A percentile compares a stretch with the other conserved stretches of the same genome.
Evolutionary conservation across 306 rosid species (phyloP).

Genomic region (Pachyrhizus erosus): DNA sequence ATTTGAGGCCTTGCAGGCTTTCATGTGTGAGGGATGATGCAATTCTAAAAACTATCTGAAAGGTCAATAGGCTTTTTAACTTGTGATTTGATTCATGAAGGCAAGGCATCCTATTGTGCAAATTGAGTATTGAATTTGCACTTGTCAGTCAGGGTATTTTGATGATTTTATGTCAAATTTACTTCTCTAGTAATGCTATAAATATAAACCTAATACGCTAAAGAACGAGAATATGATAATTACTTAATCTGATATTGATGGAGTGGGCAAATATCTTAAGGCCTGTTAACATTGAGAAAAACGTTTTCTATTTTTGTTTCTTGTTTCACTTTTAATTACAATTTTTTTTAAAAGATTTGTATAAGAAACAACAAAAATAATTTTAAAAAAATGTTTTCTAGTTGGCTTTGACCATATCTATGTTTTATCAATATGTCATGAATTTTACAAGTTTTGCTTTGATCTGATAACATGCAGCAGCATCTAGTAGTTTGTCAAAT

Average conservation of each 20-base stretch:
- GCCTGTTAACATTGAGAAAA: neutral
- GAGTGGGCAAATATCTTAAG: slow-evolving; percentile 9
- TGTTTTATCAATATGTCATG: neutral
- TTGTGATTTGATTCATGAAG: neutral
- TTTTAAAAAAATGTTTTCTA: neutral
- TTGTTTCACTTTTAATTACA: neutral
- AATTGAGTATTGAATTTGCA: neutral
- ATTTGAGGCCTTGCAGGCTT: slow-evolving; percentile 1
- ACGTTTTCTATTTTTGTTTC: neutral
- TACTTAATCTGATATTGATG: neutral
- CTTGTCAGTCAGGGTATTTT: slow-evolving; percentile 22
- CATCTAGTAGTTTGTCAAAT: neutral
- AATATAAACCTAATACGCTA: neutral
- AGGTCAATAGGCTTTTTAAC: neutral
- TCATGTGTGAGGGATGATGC: neutral
- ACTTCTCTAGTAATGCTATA: neutral
- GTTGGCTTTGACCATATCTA: neutral
- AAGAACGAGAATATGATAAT: neutral
- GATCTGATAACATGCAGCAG: neutral
- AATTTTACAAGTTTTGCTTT: neutral
- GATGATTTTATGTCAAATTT: slow-evolving; percentile 9
- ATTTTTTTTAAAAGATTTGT: neutral
- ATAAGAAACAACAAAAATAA: neutral
- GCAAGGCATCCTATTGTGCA: neutral
- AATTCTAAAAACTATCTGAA: neutral